phyloP scores from a whole-genome alignment of 2,329 filamentous ascomycete species.

The Bipolaris oryzae region DNA sequence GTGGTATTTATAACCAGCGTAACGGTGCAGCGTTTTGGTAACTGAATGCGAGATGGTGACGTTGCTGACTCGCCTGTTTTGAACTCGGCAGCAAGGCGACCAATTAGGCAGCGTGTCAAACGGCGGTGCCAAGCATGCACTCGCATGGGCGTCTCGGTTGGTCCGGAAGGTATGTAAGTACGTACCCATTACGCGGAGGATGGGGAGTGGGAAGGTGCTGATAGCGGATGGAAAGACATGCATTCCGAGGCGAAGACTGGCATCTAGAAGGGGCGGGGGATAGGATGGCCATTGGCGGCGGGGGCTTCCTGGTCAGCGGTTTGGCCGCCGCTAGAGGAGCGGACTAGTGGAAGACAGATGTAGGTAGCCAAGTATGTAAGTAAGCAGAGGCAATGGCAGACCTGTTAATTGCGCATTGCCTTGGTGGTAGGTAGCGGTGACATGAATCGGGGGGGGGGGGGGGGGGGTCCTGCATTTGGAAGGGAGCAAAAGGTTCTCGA shows the following conservation, averaged over 20 bases:
- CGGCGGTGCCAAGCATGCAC: neutral
- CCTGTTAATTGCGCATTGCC: neutral
- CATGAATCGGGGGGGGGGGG: slow-evolving; percentile 5
- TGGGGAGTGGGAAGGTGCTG: neutral
- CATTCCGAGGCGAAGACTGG: neutral
- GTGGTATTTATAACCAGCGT: neutral
- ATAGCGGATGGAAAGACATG: neutral
- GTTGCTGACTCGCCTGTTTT: slow-evolving; percentile 13
- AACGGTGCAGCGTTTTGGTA: neutral
- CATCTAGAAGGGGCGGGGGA: too few species aligned
- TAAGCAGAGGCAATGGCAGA: neutral
- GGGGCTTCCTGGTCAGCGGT: neutral
- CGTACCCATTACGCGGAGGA: neutral
- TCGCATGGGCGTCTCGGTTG: slow-evolving; percentile 9
- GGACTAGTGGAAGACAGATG: too few species aligned
- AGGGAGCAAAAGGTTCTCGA: slow-evolving; percentile 40
- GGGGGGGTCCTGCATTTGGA: slow-evolving; percentile 13
- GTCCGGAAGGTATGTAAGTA: neutral
- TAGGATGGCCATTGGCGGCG: too few species aligned
- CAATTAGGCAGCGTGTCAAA: neutral
- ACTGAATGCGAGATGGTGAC: slow-evolving; percentile 1
- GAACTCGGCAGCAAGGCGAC: slow-evolving; percentile 8
- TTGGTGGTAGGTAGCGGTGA: slow-evolving; percentile 1
- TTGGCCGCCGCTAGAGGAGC: too few species aligned
- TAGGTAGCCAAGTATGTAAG: too few species aligned